These are phyloP conservation scores for Pelargonium fulgidum DNA, from an alignment of 441 rosid genomes.

Conservation along the genomic window DNA sequence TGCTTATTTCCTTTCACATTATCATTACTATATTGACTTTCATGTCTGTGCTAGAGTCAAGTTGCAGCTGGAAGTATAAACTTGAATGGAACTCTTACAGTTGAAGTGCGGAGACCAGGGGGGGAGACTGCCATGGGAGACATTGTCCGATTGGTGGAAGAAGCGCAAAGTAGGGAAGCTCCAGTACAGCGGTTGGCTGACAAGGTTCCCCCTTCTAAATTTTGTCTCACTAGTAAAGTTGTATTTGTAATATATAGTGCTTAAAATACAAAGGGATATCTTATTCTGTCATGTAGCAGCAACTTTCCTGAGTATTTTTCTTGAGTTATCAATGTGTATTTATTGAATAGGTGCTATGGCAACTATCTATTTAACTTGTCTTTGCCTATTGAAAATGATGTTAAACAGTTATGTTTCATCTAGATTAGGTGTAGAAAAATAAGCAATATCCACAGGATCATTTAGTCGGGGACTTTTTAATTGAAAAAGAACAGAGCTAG, in stretches of 20 bases:
- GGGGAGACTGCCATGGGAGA: slow-evolving; percentile 93
- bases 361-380: background rate
- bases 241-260: background rate
- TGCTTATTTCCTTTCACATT: slow-evolving; percentile 23
- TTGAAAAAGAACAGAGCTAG: too few relatives aligned
- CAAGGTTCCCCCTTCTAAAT: slow-evolving; percentile 48
- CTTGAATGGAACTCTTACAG: slow-evolving; percentile 85
- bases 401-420: background rate
- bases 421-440: background rate
- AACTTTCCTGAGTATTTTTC: background rate
- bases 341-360: background rate
- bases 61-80: slow-evolving; percentile 93
- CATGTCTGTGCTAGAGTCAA: slow-evolving; percentile 58
- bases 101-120: slow-evolving; percentile 87
- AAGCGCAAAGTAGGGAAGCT: slow-evolving; percentile 92
- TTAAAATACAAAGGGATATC: too few relatives aligned
- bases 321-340: background rate
- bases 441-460: background rate
- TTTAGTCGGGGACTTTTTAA: background rate
- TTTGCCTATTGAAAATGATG: background rate
- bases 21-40: slow-evolving; percentile 21
- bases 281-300: background rate
- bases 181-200: slow-evolving; percentile 93
- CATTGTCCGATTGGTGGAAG: slow-evolving; percentile 89
- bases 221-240: slow-evolving; percentile 6